A percentile compares a stretch with the other conserved stretches of the same genome.
These are phyloP conservation scores for Manihot esculenta DNA, from an alignment of 441 rosid genomes.

Conservation along the genomic window DNA sequence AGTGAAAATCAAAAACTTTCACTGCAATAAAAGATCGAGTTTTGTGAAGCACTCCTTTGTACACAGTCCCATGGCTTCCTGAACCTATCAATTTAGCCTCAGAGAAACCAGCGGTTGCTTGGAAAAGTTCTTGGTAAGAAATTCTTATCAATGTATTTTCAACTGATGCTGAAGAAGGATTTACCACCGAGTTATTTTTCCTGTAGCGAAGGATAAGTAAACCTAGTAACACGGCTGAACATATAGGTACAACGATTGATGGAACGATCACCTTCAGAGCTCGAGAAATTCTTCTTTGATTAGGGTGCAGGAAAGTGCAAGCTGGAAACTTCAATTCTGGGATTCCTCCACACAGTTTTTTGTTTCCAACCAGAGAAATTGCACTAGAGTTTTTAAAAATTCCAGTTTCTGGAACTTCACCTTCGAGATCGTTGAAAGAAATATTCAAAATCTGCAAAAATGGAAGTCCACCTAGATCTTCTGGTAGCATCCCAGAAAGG, in stretches of 20 bases:
- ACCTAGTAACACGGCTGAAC: background rate
- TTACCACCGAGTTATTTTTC: background rate
- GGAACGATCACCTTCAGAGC: background rate
- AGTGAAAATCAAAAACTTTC: slow-evolving; percentile 30
- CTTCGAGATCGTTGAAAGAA: slow-evolving; percentile 24
- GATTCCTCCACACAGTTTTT: slow-evolving; percentile 31
- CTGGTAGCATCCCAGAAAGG: slow-evolving; percentile 22
- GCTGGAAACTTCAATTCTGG: slow-evolving; percentile 11
- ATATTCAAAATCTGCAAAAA: slow-evolving; percentile 12
- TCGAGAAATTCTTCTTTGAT: background rate
- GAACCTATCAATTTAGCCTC: slow-evolving; percentile 21
- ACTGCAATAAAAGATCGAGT: slow-evolving; percentile 15
- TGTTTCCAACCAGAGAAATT: slow-evolving; percentile 19
- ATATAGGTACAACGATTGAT: background rate
- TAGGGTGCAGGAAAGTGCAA: background rate
- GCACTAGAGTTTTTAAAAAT: slow-evolving; percentile 12
- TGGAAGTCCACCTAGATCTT: background rate
- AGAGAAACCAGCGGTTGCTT: slow-evolving; percentile 31
- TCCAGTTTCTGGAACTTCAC: slow-evolving; percentile 16
- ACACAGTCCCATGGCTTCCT: slow-evolving; percentile 33
- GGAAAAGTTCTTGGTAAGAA: slow-evolving; percentile 20
- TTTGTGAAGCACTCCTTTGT: slow-evolving; percentile 23
- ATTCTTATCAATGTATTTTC: background rate
- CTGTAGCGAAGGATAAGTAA: background rate
- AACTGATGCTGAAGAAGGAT: background rate